Base-by-base conservation (phyloP, 1,139 yeast species). In the Blastobotrys illinoisensis region DNA sequence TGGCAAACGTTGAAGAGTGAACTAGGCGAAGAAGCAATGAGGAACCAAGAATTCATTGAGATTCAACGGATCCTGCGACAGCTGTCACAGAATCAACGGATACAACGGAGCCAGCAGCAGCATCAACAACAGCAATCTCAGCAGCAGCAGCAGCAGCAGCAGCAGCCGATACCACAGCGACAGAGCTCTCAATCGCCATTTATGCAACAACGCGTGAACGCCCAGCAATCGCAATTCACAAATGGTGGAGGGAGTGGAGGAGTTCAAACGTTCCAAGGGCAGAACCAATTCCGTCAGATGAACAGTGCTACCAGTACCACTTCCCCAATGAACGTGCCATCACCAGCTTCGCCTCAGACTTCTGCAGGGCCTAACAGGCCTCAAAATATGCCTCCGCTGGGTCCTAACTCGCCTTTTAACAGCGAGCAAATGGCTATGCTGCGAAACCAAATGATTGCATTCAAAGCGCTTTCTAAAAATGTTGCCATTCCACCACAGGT, bases 391-490 rank as follows among this genome's bases (percentile, higher is more conserved):
- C 56, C 55, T 14, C 56, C 46, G 14, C 53, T 49, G 40, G 57
- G 46, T n/a, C 58, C 53, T 9, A 55, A 46, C 49, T 48, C 58
- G 13, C 61, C 67, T 1, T 66, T 71, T 59, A 65, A 72, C 19
- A 62, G 66, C 19, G 71, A 71, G 49, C 88, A 89, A 67, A 62
- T 74, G 19, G 75, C 72, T 3, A 69, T 85, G 51, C 74, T 91
- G 56, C 77, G 79, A 56, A 79, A 81, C 57, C 98, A 91, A 68
- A 73, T 91, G 49, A 72, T 83, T 21, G 90, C 93, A 0, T 80
- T 88, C 60, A 89, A 88, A 65, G 69, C 88, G 11, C 73, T 93
- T 54, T 79, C 91, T 1, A 83, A 79, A 62, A 93, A 88, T 67
- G 66, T 85, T 60, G 87, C 86, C 59, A 70, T 91, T 46, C 95